These are phyloP conservation scores for Naematelia aurantialba DNA, from an alignment of 768 basidiomycete species.

Conservation along the genomic window DNA sequence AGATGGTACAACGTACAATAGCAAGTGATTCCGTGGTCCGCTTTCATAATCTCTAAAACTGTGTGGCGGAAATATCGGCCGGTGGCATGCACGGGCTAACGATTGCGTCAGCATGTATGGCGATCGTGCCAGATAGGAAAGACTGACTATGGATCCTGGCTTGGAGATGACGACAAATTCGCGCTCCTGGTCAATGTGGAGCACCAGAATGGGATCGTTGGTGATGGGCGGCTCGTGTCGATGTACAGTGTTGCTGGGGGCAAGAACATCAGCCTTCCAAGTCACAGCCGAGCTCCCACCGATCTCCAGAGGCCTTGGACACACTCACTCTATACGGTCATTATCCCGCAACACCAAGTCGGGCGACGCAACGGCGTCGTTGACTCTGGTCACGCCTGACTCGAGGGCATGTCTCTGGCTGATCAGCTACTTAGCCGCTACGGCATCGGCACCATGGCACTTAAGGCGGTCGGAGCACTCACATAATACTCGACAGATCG, in stretches of 20 bases:
- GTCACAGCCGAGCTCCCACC: background rate
- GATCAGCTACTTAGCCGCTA: background rate
- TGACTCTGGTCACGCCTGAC: constrained; percentile 91
- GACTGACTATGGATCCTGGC: constrained; percentile 88
- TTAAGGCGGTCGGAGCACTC: constrained; percentile 49
- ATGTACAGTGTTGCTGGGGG: constrained; percentile 79
- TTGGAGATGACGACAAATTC: constrained; percentile 92
- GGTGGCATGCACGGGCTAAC: constrained; percentile 82
- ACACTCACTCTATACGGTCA: constrained; percentile 78
- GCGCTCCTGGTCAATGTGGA: constrained; percentile 71
- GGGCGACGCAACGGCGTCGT: constrained; percentile 77
- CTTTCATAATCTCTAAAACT: constrained; percentile 75
- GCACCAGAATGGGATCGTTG: constrained; percentile 70
- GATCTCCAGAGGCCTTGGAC: background rate
- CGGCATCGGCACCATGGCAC: background rate
- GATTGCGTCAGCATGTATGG: background rate
- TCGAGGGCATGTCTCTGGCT: constrained; percentile 67
- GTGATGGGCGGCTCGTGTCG: constrained; percentile 97
- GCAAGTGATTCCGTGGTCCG: constrained; percentile 77
- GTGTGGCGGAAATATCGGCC: constrained; percentile 88
- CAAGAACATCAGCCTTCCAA: background rate
- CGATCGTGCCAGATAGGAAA: constrained; percentile 1
- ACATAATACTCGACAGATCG: constrained; percentile 94
- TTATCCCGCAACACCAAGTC: constrained; percentile 77
- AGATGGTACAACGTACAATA: constrained; percentile 63